Base-by-base conservation (phyloP, 2,329 filamentous ascomycete genomes). In the Fusarium sp. region DNA sequence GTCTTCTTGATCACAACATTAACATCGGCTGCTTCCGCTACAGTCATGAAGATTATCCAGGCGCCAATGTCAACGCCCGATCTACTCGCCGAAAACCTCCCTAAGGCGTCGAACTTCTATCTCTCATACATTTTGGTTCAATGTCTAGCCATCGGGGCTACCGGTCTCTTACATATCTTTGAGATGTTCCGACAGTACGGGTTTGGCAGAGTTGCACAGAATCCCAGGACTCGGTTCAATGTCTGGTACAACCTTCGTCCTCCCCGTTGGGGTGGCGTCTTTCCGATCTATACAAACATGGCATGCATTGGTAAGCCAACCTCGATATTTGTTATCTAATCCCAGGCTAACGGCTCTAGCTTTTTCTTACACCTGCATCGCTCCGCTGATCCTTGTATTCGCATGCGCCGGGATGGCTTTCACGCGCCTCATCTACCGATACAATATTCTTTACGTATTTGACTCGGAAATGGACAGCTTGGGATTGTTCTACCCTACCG, bases 71-170 rank as follows among this genome's bases (percentile, higher is more conserved):
- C 80, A 0, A 86, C 88, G 9, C 88, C 93, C 0, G 80, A 76
- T 1, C 79, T 96, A 37, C 84, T 97, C 6, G 90, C 94, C 1
- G 74, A 83, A 17, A 91, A 92, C 59, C 83, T 99, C 8, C 96
- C 96, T 18, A 90, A 87, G 56, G 90, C 93, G 0, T 94, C 94
- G 63, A 98, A 97, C 80, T 96, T 98, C 76, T 99, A 97, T 79
- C 90, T 98, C 20, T 93, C 80, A 0, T 99, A 98, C 80, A 96
- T 99, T 69, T 88, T 98, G 31, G 87, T 99, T 4, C 96, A 98
- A 78, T 96, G 95, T 33, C 79, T 98, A 58, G 90, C 90, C 2
- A 89, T 95, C 63, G 91, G 93, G 5, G 86, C 92, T 0, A 87
- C 90, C 45, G 87, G 91, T 2, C 79, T 98, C 7, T 83, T 96